These are phyloP conservation scores for Pisolithus albus DNA, from an alignment of 768 basidiomycete species.

Conservation along the genomic window DNA sequence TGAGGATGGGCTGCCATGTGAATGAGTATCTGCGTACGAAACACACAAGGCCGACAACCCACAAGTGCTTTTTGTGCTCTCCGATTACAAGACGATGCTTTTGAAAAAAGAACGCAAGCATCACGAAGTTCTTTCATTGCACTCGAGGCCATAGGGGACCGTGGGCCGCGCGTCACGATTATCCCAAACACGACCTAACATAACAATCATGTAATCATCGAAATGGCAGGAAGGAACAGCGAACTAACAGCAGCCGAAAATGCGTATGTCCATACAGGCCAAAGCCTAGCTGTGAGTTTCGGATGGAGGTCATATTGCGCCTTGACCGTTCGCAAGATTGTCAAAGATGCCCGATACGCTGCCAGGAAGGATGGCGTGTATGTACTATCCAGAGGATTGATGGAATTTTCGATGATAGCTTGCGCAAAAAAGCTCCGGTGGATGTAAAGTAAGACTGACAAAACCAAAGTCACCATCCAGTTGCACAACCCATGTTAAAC, in stretches of 20 bases:
- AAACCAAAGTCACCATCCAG: neutral
- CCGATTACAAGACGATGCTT: conserved; percentile 51
- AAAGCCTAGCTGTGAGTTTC: conserved; percentile 46
- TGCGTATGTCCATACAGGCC: conserved; percentile 57
- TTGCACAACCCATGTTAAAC: neutral
- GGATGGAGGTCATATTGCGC: conserved; percentile 45
- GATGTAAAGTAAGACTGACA: conserved; percentile 51
- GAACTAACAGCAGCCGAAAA: conserved; percentile 46
- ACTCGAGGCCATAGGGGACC: conserved; percentile 55
- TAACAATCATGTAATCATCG: conserved; percentile 3
- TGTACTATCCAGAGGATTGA: conserved; percentile 57
- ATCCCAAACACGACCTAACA: conserved; percentile 69
- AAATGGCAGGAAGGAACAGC: neutral
- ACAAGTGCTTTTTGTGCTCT: conserved; percentile 64
- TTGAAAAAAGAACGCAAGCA: conserved; percentile 56
- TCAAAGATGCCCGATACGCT: conserved; percentile 51
- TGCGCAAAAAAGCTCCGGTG: conserved; percentile 67
- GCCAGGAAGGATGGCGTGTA: conserved; percentile 63
- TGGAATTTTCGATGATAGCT: conserved; percentile 60
- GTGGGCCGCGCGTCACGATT: conserved; percentile 68
- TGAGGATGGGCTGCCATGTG: conserved; percentile 47
- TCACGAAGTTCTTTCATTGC: conserved; percentile 68
- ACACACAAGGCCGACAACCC: conserved; percentile 14
- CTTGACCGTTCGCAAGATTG: conserved; percentile 44
- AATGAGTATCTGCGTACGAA: conserved; percentile 1